Evolutionary conservation across 2,329 filamentous ascomycete genomes (phyloP), one percentile per base, ranked within the genome.

Genomic region (Penicillium sclerotiorum): DNA sequence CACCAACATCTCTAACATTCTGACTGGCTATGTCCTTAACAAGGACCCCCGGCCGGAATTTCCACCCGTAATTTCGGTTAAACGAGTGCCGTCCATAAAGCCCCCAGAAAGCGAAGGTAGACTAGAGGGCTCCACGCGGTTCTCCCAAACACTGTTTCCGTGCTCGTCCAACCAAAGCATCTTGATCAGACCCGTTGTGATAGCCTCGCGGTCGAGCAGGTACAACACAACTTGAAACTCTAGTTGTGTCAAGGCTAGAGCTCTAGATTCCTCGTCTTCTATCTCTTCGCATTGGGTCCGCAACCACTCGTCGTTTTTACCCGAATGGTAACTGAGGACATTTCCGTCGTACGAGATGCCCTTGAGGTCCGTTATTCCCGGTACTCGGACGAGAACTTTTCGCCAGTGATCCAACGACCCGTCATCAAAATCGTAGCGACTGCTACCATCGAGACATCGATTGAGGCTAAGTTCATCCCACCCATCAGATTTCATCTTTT

Each of bases 351-450:
- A 40, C 37, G 5, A 18, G 37, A 40, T 6, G 37, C 37, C 37
- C 37, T 21, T 18, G 37, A 40, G 25, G 37, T 40, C 37, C 15
- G 37, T 40, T 23, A 40, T 40, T 40, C 37, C 37, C 21, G 37
- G 37, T 40, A 40, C 37, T 40, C 37, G 37, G 37, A 40, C 37
- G 37, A 40, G 37, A 40, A 40, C 37, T 40, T 40, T 18, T 40
- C 37, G 37, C 37, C 21, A 40, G 37, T 36, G 33, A 36, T 36
- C 33, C 17, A 21, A 36, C 33, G 33, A 36, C 20, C 33, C 33
- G 33, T 40, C 21, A 40, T 40, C 37, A 27, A 40, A 40, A 27
- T 18, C 37, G 22, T 40, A 40, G 22, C 21, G 21, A 40, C 25
- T 40, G 37, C 37, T 23, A 13, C 25, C 37, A 21, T 40, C 37